Evolutionary conservation across 2,329 filamentous ascomycete species (phyloP), one percentile per base, ranked within the genome.

Genomic region (Aureobasidium sp.): DNA sequence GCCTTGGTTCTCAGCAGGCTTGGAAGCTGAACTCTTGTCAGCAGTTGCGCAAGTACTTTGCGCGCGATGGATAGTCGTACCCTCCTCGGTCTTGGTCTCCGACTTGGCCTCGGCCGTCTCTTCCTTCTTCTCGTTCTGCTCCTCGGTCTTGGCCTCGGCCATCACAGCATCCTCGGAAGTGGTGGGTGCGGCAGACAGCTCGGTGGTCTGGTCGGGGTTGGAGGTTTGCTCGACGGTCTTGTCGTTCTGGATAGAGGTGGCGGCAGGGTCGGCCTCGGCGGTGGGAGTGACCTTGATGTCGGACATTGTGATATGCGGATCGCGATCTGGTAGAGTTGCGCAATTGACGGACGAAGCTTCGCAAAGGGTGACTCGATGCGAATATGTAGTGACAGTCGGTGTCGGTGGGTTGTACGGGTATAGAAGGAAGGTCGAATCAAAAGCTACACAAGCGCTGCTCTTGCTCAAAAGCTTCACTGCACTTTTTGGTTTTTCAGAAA

Each of bases 181-280:
- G 34, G 62, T 63, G n/a, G 62, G 62, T 27, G 62, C 62, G 31
- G 62, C 47, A 11, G 55, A 52, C 42, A 63, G 45, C 44, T 60
- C 62, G 34, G 56, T 58, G 8, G 62, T 63, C 29, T 47, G 31
- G 7, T 63, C 62, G 9, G 62, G 53, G 45, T 61, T 63, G 29
- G 37, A 27, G n/a, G 62, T 59, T 34, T 63, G 55, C 47, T 55
- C 56, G 55, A 55, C 55, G 27, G 62, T 63, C 55, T 60, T 59
- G 48, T 63, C 62, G 48, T 63, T 63, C 29, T 39, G 22, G 42
- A 63, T 63, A 3, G 62, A 63, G 17, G 62, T 63, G 39, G 62
- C 55, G 48, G 62, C 62, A 31, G 62, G 56, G 56, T 63, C 62
- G 34, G 62, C 39, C 62, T 63, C 62, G 25, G 41, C 34, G 20